Percentiles rank a stretch among this genome's conserved stretches.
Evolutionary conservation across 169 alveolate species (phyloP).

Genomic region (Plasmodium coatneyi): DNA sequence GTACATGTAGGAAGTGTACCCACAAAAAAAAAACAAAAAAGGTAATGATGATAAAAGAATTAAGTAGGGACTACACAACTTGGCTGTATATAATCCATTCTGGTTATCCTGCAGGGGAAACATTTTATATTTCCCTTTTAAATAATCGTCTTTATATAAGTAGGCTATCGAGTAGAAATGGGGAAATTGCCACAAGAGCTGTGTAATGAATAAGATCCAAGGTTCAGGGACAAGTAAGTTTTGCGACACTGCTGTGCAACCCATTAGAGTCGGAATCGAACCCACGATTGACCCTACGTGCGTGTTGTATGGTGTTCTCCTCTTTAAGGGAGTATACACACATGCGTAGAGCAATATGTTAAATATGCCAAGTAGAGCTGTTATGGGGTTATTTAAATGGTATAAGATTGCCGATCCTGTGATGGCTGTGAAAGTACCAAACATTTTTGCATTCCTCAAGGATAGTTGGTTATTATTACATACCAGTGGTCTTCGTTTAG

Average conservation of each 20-base stretch:
- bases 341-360: constrained; percentile 63
- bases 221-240: constrained; percentile 74
- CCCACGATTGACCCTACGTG: constrained; percentile 88
- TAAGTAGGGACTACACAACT: constrained; percentile 78
- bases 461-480: constrained; percentile 19
- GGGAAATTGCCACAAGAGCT: constrained; percentile 86
- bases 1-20: constrained; percentile 77
- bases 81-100: constrained; percentile 82
- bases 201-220: constrained; percentile 83
- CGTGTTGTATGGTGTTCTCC: constrained; percentile 82
- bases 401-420: constrained; percentile 23
- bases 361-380: constrained; percentile 35
- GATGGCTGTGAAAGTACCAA: constrained; percentile 46
- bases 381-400: constrained; percentile 57
- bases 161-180: constrained; percentile 86
- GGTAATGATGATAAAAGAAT: constrained; percentile 78
- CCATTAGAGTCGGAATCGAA: constrained; percentile 85
- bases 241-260: constrained; percentile 83
- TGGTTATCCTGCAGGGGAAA: constrained; percentile 82
- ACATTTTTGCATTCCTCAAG: constrained; percentile 51
- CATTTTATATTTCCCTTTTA: constrained; percentile 82
- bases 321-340: constrained; percentile 66
- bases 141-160: constrained; percentile 84
- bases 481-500: constrained; percentile 80
- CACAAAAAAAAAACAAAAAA: constrained; percentile 76